Conservation (phyloP, 495 filamentous ascomycete species). For the Neurospora sp. region DNA sequence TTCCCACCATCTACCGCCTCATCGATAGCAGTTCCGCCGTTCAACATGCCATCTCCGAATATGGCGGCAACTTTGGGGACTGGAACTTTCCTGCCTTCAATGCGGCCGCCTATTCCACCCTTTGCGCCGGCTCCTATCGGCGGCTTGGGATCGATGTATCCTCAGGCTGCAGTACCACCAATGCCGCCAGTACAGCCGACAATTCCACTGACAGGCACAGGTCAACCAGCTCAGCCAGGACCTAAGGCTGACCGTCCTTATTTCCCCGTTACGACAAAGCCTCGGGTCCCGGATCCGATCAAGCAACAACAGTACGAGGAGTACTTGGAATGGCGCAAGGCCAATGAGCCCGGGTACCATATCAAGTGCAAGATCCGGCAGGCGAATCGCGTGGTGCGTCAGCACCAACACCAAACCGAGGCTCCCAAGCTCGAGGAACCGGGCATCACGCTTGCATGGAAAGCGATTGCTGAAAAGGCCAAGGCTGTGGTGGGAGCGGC, state of each 20-base stretch:
- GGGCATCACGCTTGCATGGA: constrained; percentile 5
- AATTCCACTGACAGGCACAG: neutral
- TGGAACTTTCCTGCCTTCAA: neutral
- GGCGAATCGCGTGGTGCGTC: constrained; percentile 26
- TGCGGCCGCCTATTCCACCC: neutral
- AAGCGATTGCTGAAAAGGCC: constrained; percentile 19
- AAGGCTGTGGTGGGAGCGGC: constrained; percentile 14
- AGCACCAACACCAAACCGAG: constrained; percentile 10
- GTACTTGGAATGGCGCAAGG: constrained; percentile 32
- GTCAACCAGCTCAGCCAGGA: neutral
- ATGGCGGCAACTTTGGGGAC: neutral
- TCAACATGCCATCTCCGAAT: neutral
- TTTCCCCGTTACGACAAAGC: constrained; percentile 24
- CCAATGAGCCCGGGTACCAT: constrained; percentile 29
- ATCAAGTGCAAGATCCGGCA: constrained; percentile 32
- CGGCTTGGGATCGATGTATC: neutral
- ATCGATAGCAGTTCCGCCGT: neutral
- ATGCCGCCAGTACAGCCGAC: neutral
- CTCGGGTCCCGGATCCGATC: constrained; percentile 22
- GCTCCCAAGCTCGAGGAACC: neutral
- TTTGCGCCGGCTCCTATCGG: neutral
- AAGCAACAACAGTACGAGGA: constrained; percentile 33
- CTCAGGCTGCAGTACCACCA: neutral
- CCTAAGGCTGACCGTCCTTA: constrained; percentile 10
- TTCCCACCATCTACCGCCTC: neutral